A percentile compares a stretch with the other conserved stretches of the same genome.
Evolutionary conservation across 169 alveolate genomes (phyloP).

Genomic region (Neospora caninum): DNA sequence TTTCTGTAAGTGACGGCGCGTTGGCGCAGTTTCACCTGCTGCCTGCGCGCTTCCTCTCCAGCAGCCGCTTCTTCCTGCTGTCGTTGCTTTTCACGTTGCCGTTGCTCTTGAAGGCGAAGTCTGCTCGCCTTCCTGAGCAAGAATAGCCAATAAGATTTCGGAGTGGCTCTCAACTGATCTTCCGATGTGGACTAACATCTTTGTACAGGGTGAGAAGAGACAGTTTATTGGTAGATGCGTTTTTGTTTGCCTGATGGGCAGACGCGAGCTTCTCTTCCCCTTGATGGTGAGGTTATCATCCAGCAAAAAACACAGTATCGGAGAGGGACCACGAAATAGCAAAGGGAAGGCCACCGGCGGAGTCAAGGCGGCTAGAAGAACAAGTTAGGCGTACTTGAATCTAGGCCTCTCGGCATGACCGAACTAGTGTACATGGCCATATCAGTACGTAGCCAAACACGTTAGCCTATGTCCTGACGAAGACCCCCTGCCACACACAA

Average conservation of each 20-base stretch:
- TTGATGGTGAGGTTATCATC: too few relatives aligned
- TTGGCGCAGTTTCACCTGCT: not conserved
- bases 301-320: too few relatives aligned
- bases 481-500: too few relatives aligned
- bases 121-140: not conserved
- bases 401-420: too few relatives aligned
- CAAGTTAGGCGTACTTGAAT: too few relatives aligned
- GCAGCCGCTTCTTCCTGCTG: conserved; percentile 33
- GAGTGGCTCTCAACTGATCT: not conserved
- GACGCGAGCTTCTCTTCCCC: not conserved
- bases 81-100: not conserved
- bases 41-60: not conserved
- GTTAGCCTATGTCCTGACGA: too few relatives aligned
- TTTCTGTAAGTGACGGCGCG: not conserved
- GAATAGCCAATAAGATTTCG: not conserved
- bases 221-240: too few relatives aligned
- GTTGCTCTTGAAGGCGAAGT: not conserved
- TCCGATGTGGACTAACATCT: not conserved
- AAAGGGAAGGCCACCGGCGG: too few relatives aligned
- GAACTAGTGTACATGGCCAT: too few relatives aligned
- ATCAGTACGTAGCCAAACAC: too few relatives aligned
- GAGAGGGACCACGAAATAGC: too few relatives aligned
- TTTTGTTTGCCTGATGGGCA: not conserved
- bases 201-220: not conserved
- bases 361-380: too few relatives aligned